phyloP scores from a whole-genome alignment of 768 basidiomycete genomes.

The Termitomyces sp. region DNA sequence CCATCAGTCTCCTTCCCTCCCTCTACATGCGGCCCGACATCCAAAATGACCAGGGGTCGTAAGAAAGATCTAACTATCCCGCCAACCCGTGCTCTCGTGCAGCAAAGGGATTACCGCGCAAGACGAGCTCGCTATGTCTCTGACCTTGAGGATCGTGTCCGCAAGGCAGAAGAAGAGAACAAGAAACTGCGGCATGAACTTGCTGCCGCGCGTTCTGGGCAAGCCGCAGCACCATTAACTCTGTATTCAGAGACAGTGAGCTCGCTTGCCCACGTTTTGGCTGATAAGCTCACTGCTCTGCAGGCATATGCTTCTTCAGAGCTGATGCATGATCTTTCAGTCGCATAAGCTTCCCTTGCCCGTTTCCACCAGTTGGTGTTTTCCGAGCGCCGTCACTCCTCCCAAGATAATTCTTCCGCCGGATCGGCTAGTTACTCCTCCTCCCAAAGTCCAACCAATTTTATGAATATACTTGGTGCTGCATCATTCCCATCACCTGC shows the following conservation, averaged over 20 bases:
- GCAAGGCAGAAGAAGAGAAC: constrained; percentile 53
- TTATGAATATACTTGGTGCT: constrained; percentile 16
- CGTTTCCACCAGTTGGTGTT: constrained; percentile 49
- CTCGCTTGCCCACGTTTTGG: constrained; percentile 1
- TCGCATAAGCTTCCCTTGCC: constrained; percentile 42
- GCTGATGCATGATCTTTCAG: constrained; percentile 41
- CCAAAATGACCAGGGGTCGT: constrained; percentile 55
- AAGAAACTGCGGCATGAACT: constrained; percentile 42
- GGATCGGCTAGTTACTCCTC: constrained; percentile 5
- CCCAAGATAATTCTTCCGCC: constrained; percentile 5
- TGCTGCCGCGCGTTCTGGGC: constrained; percentile 33
- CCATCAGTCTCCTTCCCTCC: constrained; percentile 6
- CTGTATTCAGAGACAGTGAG: constrained; percentile 28
- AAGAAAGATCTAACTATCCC: constrained; percentile 62
- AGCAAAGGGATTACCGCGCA: constrained; percentile 63
- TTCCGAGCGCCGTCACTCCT: constrained; percentile 19
- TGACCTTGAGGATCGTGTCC: constrained; percentile 50
- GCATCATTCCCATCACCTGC: constrained; percentile 23
- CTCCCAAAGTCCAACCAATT: constrained; percentile 7
- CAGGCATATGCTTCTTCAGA: constrained; percentile 51
- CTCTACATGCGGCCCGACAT: constrained; percentile 10
- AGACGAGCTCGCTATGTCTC: constrained; percentile 52
- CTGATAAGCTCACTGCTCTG: constrained; percentile 5
- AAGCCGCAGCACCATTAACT: constrained; percentile 23
- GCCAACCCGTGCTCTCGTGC: constrained; percentile 50